Evolutionary conservation across 371 early-diverging fungal genomes (phyloP).

Genomic region (Actinomortierella ambigua): DNA sequence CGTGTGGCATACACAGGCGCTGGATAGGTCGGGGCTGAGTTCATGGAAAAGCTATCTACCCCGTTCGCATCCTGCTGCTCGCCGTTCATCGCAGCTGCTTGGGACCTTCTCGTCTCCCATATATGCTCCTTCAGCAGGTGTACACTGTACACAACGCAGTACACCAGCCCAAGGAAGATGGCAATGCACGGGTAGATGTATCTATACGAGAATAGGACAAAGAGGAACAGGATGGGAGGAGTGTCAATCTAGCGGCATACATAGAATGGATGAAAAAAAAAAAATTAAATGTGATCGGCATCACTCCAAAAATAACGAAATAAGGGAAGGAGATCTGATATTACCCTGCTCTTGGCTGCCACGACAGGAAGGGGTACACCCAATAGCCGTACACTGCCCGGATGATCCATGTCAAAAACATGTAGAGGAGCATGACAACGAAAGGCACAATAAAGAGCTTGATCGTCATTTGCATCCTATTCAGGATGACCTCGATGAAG

Average conservation of each 20-base stretch:
- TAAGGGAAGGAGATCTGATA: no score
- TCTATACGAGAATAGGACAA: background rate
- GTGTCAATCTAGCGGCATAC: no score
- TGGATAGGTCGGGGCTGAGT: no score
- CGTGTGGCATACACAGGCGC: no score
- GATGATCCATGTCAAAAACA: background rate
- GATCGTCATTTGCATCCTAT: background rate
- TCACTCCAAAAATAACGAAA: no score
- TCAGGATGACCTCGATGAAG: background rate
- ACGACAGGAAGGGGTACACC: background rate
- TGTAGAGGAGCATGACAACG: background rate
- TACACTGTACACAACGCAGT: background rate
- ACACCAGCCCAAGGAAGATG: background rate
- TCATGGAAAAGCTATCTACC: no score
- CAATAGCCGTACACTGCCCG: background rate
- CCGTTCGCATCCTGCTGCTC: no score
- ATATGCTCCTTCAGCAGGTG: background rate
- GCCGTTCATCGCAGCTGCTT: no score
- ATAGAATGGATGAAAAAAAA: no score
- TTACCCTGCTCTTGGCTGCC: background rate
- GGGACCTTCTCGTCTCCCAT: no score
- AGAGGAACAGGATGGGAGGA: no score
- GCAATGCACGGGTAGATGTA: background rate
- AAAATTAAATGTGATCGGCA: no score
- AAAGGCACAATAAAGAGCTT: background rate